These are phyloP conservation scores for Rhynchosporium agropyri DNA, from an alignment of 2,329 filamentous ascomycete species.

Conservation along the genomic window DNA sequence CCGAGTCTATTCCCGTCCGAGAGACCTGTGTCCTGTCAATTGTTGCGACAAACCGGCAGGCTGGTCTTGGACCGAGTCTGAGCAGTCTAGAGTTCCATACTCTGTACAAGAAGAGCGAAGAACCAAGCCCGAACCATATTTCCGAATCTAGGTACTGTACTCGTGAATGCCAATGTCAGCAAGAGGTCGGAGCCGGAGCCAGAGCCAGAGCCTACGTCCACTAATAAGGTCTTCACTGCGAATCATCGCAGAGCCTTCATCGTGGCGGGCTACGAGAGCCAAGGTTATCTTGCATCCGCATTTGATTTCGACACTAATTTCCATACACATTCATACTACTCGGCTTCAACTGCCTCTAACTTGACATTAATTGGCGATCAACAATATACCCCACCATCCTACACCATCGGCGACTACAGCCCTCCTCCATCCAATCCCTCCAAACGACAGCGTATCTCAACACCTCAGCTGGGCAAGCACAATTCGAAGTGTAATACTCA, in stretches of 20 bases:
- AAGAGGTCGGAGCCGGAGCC: conserved; percentile 18
- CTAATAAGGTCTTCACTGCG: conserved; percentile 32
- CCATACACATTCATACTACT: conserved; percentile 38
- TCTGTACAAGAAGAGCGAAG: too few relatives aligned
- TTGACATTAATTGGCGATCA: conserved; percentile 38
- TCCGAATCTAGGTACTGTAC: neutral
- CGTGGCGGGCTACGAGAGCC: conserved; percentile 40
- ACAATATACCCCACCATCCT: conserved; percentile 35
- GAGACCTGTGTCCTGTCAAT: conserved; percentile 10
- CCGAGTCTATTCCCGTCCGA: neutral
- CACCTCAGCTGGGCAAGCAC: conserved; percentile 25
- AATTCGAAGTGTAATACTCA: conserved; percentile 29
- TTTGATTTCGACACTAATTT: conserved; percentile 38
- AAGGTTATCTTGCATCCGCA: conserved; percentile 37
- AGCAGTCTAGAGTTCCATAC: neutral
- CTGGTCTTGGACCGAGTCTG: conserved; percentile 14
- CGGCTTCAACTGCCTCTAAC: conserved; percentile 38
- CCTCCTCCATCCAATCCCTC: conserved; percentile 33
- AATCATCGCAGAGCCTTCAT: conserved; percentile 39
- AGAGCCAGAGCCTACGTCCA: conserved; percentile 18
- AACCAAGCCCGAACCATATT: neutral
- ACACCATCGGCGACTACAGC: conserved; percentile 30
- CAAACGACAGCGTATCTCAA: conserved; percentile 33
- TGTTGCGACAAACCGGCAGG: conserved; percentile 6
- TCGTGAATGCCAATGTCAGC: conserved; percentile 35